Conservation (phyloP, 2,329 filamentous ascomycete species). For the Colletotrichum tropicale region DNA sequence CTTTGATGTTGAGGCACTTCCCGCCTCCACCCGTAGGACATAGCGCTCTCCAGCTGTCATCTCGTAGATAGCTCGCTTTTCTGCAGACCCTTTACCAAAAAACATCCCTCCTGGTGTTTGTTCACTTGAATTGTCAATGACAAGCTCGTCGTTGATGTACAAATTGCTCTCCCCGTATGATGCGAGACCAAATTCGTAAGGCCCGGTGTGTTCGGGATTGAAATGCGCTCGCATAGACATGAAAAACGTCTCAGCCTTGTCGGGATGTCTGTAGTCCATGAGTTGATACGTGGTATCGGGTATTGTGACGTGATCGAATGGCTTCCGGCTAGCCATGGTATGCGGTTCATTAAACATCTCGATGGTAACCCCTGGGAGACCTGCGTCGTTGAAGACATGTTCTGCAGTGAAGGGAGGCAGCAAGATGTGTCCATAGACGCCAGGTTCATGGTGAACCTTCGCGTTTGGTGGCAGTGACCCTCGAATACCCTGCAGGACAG, state of each 20-base stretch:
- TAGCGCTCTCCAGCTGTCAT: constrained; percentile 65
- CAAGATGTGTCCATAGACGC: constrained; percentile 68
- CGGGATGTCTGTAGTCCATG: constrained; percentile 55
- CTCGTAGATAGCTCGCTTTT: constrained; percentile 62
- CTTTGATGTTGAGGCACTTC: constrained; percentile 61
- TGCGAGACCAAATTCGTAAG: constrained; percentile 68
- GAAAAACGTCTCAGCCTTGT: constrained; percentile 58
- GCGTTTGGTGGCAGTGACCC: constrained; percentile 46
- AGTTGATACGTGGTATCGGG: constrained; percentile 53
- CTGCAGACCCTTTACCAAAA: constrained; percentile 68
- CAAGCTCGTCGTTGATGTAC: constrained; percentile 63
- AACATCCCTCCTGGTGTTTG: constrained; percentile 67
- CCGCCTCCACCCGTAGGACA: constrained; percentile 62
- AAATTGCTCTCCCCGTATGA: constrained; percentile 69
- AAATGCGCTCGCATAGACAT: constrained; percentile 65
- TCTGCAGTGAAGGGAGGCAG: constrained; percentile 59
- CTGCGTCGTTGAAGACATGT: constrained; percentile 54
- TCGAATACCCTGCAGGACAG: constrained; percentile 73
- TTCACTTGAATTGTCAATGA: constrained; percentile 70
- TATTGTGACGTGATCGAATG: constrained; percentile 53
- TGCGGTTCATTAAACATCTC: constrained; percentile 66
- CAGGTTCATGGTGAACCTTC: constrained; percentile 54
- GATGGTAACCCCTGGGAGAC: constrained; percentile 65
- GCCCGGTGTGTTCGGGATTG: constrained; percentile 61
- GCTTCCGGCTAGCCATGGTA: constrained; percentile 44